Base-by-base conservation (phyloP, 192 early-diverging fungal genomes). In the Gryganskiella cystojenkinii region DNA sequence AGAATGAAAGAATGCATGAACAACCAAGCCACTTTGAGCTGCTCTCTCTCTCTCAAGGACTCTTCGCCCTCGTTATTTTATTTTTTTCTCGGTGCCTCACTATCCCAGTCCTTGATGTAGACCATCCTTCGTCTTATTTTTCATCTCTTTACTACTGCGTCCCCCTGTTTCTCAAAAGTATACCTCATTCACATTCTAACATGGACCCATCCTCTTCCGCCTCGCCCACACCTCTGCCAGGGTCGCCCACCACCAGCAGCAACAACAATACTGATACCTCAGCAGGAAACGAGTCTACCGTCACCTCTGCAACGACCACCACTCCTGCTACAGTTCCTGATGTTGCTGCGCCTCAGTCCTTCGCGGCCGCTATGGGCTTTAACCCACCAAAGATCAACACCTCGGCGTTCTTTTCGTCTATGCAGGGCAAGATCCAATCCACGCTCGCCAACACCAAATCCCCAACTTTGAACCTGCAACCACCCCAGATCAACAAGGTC, bases 391-490 rank as follows among this genome's bases (percentile, higher is more conserved):
- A 78, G 34, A 40, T 78, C 60, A 69, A 60, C 40, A 78, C 74
- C 17, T 56, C 71, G 3, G 58, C 54, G 28, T 78, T 78, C 55
- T 78, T 78, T 25, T 78, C 74, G 3, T 78, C 74, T 0, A 68
- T 69, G 65, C 74, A 64, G 49, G 71, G 71, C 54, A 73, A 73
- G 50, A 9, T 73, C 56, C 63, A 64, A 44, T 69, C 66, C 2
- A 78, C 74, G 0, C 54, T 78, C 13, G 54, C 74, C 15, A 49
- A 20, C 40, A 50, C 74, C 13, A 76, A 67, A 64, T 49, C 73
- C 5, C 56, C 74, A 2, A 30, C 66, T 1, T 28, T 59, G 13
- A 56, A 51, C 20, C 4, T 64, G 14, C 60, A 69, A 11, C 40
- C 74, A 0, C 66, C 74, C 2, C 59, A 68, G 9, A 43, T 74